Conservation (phyloP, 306 rosid species). For the Alnus rubra region DNA sequence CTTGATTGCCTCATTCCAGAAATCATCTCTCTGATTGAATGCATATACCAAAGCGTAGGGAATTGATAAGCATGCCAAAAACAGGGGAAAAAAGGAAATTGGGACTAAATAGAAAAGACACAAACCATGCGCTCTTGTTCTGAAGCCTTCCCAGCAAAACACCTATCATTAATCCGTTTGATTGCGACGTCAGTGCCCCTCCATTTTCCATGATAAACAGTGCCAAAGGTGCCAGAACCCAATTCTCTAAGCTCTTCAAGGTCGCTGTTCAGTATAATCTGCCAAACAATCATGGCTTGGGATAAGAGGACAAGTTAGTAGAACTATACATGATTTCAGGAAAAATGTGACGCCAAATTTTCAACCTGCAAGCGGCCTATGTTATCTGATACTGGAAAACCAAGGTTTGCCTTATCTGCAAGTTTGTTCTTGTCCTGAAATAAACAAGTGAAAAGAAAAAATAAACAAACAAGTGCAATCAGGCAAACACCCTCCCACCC, state of each 20-base stretch:
- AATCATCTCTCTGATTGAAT: slow-evolving; percentile 70
- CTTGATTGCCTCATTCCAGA: slow-evolving; percentile 98
- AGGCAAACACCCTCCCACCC: neutral
- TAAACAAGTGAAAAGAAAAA: neutral
- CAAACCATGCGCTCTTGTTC: slow-evolving; percentile 91
- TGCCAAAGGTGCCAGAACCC: slow-evolving; percentile 90
- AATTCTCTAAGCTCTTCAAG: slow-evolving; percentile 84
- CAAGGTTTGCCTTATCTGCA: slow-evolving; percentile 55
- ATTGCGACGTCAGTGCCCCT: slow-evolving; percentile 95
- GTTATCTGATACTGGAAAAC: slow-evolving; percentile 60
- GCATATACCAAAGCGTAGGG: slow-evolving; percentile 9
- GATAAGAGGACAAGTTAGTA: slow-evolving; percentile 20
- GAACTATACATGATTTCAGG: slow-evolving; percentile 21
- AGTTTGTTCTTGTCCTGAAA: slow-evolving; percentile 61
- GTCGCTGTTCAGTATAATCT: slow-evolving; percentile 81
- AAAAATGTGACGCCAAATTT: slow-evolving; percentile 13
- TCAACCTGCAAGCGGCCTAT: slow-evolving; percentile 80
- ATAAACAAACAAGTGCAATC: neutral
- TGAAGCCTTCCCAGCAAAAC: slow-evolving; percentile 89
- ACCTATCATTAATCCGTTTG: slow-evolving; percentile 84
- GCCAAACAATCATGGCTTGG: slow-evolving; percentile 13
- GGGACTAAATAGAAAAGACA: slow-evolving; percentile 1
- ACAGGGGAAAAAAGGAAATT: neutral
- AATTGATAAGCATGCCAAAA: slow-evolving; percentile 2
- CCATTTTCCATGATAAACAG: slow-evolving; percentile 97